phyloP scores from a whole-genome alignment of 1,284 basidiomycete species.

The Trametes hirsuta region DNA sequence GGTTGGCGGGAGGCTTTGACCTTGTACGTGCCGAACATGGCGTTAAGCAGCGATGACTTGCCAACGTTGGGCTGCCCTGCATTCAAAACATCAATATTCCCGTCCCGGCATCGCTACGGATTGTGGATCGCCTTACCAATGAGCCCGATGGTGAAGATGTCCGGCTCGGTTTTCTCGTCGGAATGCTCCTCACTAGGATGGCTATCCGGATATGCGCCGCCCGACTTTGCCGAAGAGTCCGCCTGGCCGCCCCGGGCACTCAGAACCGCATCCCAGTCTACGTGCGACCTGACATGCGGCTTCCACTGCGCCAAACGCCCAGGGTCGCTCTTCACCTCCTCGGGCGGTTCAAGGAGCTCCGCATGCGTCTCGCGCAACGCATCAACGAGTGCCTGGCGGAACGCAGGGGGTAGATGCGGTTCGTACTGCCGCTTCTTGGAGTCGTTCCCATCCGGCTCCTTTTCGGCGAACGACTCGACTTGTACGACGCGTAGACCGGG shows the following conservation, averaged over 20 bases:
- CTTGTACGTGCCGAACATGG: constrained; percentile 80
- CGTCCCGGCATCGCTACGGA: no score
- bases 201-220: constrained; percentile 21
- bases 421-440: constrained; percentile 45
- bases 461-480: constrained; percentile 74
- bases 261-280: constrained; percentile 76
- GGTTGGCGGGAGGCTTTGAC: constrained; percentile 90
- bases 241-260: constrained; percentile 47
- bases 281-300: constrained; percentile 59
- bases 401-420: constrained; percentile 67
- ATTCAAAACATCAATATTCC: neutral
- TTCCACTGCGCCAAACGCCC: constrained; percentile 67
- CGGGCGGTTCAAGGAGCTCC: constrained; percentile 73
- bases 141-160: constrained; percentile 80
- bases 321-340: constrained; percentile 53
- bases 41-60: constrained; percentile 90
- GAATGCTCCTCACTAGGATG: constrained; percentile 30
- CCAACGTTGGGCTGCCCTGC: constrained; percentile 92
- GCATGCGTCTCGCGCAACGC: constrained; percentile 71
- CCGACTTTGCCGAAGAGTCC: constrained; percentile 42
- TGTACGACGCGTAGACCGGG: constrained; percentile 64
- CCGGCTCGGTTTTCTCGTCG: constrained; percentile 43
- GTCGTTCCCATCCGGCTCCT: constrained; percentile 35
- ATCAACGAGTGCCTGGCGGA: constrained; percentile 64
- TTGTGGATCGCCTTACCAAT: constrained; percentile 56